Evolutionary conservation across 805 yeast species (phyloP).

Genomic region (Naumovozyma dairenensis): DNA sequence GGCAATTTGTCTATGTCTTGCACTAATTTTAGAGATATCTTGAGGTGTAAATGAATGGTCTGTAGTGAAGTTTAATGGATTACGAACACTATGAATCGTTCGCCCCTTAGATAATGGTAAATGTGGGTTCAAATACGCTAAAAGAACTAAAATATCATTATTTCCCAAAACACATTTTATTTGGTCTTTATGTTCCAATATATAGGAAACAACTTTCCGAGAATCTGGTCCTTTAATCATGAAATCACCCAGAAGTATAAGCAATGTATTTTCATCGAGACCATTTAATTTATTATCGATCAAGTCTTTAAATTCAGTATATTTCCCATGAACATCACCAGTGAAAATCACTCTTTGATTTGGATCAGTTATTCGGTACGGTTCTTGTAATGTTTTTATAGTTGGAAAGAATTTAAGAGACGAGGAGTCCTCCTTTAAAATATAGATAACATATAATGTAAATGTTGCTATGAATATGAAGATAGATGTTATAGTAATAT

Average conservation of each 20-base stretch:
- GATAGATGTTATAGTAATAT: too few relatives aligned
- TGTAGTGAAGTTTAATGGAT: constrained; percentile 11
- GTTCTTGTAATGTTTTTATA: constrained; percentile 4
- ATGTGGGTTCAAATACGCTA: constrained; percentile 39
- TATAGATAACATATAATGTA: too few relatives aligned
- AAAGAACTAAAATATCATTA: constrained; percentile 69
- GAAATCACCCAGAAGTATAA: constrained; percentile 76
- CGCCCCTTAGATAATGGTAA: not conserved
- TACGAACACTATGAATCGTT: constrained; percentile 13
- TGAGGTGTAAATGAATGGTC: constrained; percentile 11
- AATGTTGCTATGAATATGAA: too few relatives aligned
- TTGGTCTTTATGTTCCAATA: constrained; percentile 37
- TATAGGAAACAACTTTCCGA: constrained; percentile 53
- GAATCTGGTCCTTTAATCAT: constrained; percentile 78
- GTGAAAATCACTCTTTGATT: constrained; percentile 46
- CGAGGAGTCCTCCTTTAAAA: too few relatives aligned
- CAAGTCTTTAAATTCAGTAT: constrained; percentile 42
- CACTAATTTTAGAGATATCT: constrained; percentile 11
- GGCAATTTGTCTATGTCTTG: constrained; percentile 15
- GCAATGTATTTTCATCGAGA: constrained; percentile 32
- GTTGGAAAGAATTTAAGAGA: too few relatives aligned
- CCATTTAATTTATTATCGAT: constrained; percentile 37
- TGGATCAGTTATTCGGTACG: constrained; percentile 5
- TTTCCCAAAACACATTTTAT: constrained; percentile 79
- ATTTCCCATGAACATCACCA: constrained; percentile 87